Base-by-base conservation (phyloP, 2,329 filamentous ascomycete species). In the Calonectria crousiana region DNA sequence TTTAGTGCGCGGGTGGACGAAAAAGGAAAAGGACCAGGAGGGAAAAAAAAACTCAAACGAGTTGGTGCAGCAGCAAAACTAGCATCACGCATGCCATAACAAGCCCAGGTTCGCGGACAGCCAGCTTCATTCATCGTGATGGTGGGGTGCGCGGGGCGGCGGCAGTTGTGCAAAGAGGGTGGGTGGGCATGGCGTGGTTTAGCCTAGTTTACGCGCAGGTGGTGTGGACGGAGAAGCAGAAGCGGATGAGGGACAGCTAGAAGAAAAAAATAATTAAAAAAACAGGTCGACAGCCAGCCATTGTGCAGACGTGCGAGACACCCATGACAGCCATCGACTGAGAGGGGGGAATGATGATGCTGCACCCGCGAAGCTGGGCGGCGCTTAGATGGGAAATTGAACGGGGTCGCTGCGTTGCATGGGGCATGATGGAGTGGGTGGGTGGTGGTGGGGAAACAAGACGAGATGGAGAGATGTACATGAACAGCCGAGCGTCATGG, bases 361-460 rank as follows among this genome's bases (percentile, higher is more conserved):
- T 34, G 53, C 36, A 34, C 44, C 68, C 41, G 53, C 41, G 38
- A 23, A 30, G 34, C 36, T 36, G 41, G 32, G 62, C 52, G 73
- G 74, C 74, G 74, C 53, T 60, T 72, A 72, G 62, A 60, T 73
- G n/a, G 56, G 77, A 77, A 80, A 80, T 80, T 47, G 44, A 75
- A 81, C 75, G 77, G 79, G 79, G 78, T 79, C 71, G 52, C 26
- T 78, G 78, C 79, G 80, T 78, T 77, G 78, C 78, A 80, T 79
- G 60, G 69, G 52, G 78, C 58, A 62, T 44, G 66, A 36, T 26
- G 32, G 47, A 58, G 53, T 34, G n/a, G n/a, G n/a, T n/a, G n/a
- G n/a, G n/a, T n/a, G n/a, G 38, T 44, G 56, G 70, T 67, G 51
- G 66, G 44, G 65, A 34, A 38, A 32, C 26, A 26, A 23, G 34